Evolutionary conservation across 345 rosid species (phyloP), one percentile per base, ranked within the genome.

Genomic region (Angophora floribunda): DNA sequence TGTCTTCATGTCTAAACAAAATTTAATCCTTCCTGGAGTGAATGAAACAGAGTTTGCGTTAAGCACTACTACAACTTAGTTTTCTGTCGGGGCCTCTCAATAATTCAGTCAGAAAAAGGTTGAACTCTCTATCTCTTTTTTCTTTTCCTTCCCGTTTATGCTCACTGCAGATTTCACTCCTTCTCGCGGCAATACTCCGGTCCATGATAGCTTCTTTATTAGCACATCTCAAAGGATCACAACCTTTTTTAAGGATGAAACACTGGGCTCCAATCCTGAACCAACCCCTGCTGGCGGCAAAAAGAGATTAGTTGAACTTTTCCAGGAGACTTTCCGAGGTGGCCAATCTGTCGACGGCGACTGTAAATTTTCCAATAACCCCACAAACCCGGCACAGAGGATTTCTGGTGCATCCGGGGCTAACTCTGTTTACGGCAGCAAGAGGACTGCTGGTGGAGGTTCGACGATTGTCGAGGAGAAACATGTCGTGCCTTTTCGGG

Each of bases 151-250:
- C 19, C 82, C 36, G 82, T 19, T 19, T 75, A 41, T 75, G 0
- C 49, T 75, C 84, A 41, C 47, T 90, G 91, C 95, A 2, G 99
- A 98, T 92, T 96, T 98, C 90, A 98, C 98, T 75, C 99, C 99
- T 45, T 98, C 98, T 55, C 93, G 92, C 36, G 99, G 99, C 70
- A 95, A 86, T 86, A 96, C 99, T 90, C 99, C 99, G 9, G 95
- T 94, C 88, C 97, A 94, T 86, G 92, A 91, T 75, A 22, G 84
- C 59, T 93, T 86, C 75, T 93, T 96, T 2, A 51, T 67, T 5
- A 92, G 95, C 87, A 89, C 89, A 24, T 95, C 95, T 32, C 93
- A 88, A 88, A 91, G 86, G 86, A 89, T 88, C 85, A 24, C 87
- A 17, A 13, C 47, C 87, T 19, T 50, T 51, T 85, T 0, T 3